These are phyloP conservation scores for Apiospora pterosperma DNA, from an alignment of 2,329 filamentous ascomycete species.

Conservation along the genomic window DNA sequence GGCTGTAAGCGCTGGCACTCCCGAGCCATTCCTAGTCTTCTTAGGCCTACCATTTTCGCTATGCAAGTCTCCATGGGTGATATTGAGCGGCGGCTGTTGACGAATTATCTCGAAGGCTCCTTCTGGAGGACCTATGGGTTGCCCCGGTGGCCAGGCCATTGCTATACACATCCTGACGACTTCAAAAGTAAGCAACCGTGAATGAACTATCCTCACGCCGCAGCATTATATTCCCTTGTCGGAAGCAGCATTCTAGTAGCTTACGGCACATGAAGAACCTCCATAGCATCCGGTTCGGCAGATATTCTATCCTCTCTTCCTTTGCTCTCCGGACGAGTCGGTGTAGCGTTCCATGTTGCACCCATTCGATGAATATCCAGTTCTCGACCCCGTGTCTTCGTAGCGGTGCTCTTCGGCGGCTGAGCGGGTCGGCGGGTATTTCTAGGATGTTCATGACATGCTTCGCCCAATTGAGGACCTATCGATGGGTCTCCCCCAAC, in stretches of 20 bases:
- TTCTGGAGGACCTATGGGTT: background rate
- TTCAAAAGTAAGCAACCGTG: background rate
- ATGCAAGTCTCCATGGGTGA: background rate
- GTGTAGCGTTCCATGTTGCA: background rate
- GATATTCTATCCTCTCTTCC: background rate
- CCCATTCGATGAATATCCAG: conserved; percentile 1
- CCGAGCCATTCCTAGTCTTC: background rate
- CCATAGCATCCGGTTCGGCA: background rate
- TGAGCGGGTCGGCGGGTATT: background rate
- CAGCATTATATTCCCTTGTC: background rate
- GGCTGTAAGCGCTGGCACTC: background rate
- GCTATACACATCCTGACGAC: conserved; percentile 4
- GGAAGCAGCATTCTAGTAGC: too few species aligned
- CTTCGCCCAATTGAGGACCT: background rate
- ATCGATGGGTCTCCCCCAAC: background rate
- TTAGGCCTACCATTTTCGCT: background rate
- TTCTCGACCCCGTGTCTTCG: background rate
- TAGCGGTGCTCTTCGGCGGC: background rate
- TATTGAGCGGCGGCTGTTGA: background rate
- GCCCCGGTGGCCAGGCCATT: conserved; percentile 1
- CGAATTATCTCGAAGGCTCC: background rate
- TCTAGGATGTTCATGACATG: background rate
- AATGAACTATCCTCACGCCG: too few species aligned
- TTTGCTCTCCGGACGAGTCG: background rate
- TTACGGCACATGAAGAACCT: conserved; percentile 6